Evolutionary conservation across 495 filamentous ascomycete species (phyloP).

Genomic region (Copromyces sp.): DNA sequence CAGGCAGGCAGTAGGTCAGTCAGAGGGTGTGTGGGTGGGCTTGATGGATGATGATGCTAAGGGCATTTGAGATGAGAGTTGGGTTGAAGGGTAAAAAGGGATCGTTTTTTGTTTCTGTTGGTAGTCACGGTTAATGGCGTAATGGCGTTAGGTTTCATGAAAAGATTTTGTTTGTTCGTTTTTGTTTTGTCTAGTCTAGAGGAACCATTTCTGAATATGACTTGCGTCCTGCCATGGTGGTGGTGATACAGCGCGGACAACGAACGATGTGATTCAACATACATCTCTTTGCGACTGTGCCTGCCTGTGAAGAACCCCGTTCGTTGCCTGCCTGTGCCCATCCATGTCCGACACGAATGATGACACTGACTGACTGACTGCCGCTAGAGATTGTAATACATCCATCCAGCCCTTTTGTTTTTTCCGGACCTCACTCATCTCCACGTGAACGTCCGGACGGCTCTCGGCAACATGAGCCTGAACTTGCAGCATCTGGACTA

Average conservation of each 20-base stretch:
- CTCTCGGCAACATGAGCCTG: neutral
- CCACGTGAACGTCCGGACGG: neutral
- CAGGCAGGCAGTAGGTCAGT: neutral
- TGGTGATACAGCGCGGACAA: neutral
- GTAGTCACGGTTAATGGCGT: neutral
- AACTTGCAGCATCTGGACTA: no score
- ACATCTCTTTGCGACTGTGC: neutral
- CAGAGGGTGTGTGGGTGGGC: no score
- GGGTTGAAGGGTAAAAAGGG: neutral
- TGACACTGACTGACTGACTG: neutral
- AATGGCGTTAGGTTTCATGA: neutral
- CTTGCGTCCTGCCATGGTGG: neutral
- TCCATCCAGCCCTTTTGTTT: neutral
- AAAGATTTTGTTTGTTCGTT: neutral
- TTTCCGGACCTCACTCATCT: neutral
- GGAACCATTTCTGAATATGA: neutral
- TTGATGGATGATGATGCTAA: neutral
- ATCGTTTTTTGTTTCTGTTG: neutral
- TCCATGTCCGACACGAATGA: neutral
- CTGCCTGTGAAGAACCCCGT: neutral
- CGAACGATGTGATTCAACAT: neutral
- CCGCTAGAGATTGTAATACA: neutral
- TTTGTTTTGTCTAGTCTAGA: neutral
- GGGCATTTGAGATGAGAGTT: neutral
- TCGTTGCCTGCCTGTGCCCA: neutral